phyloP scores from a whole-genome alignment of 1,284 basidiomycete species.

The Athelia psychrophila region DNA sequence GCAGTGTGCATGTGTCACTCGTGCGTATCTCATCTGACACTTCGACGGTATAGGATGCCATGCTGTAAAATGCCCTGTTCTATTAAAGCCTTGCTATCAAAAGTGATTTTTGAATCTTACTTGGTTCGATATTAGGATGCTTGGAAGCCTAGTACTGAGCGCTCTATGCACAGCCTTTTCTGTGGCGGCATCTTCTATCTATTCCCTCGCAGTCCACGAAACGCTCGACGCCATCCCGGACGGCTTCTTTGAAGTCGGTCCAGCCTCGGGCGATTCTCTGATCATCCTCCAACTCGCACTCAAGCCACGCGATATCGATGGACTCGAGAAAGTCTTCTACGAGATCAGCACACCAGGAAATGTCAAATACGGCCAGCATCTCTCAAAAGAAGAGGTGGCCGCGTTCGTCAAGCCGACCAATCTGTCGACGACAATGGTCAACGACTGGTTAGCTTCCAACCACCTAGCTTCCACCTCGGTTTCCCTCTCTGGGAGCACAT shows the following conservation, averaged over 20 bases:
- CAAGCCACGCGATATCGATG: constrained; percentile 31
- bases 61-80: too few species aligned
- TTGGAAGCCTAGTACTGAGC: too few species aligned
- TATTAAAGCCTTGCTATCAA: too few species aligned
- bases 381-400: constrained; percentile 42
- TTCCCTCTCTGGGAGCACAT: constrained; percentile 38
- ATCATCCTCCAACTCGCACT: constrained; percentile 37
- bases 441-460: constrained; percentile 40
- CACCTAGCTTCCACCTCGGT: constrained; percentile 28
- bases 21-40: too few species aligned
- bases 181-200: too few species aligned
- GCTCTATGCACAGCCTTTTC: too few species aligned
- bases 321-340: constrained; percentile 34
- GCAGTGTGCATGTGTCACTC: too few species aligned
- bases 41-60: too few species aligned
- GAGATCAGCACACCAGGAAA: constrained; percentile 44
- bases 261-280: constrained; percentile 29
- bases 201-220: not conserved
- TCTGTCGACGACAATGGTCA: constrained; percentile 35
- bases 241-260: constrained; percentile 31
- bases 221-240: constrained; percentile 18
- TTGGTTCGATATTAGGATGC: too few species aligned
- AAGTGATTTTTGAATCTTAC: too few species aligned
- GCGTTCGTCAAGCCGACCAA: constrained; percentile 36
- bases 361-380: constrained; percentile 42